Base-by-base conservation (phyloP, 306 rosid genomes). In the Acacia melanoxylon region DNA sequence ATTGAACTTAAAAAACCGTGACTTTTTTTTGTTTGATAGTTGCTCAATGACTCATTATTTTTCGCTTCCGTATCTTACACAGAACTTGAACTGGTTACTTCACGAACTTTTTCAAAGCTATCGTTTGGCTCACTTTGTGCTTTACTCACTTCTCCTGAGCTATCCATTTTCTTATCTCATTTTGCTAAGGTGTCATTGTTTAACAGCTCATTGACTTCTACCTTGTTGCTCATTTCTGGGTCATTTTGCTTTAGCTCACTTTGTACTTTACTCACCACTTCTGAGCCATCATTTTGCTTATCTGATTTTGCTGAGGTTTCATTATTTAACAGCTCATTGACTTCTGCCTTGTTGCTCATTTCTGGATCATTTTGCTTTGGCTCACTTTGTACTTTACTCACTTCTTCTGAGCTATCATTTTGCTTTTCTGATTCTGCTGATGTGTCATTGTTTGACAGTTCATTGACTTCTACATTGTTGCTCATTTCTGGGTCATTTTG, bases 11-110 rank as follows among this genome's bases (percentile, higher is more conserved):
- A 41, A 24, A 41, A 69, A 15, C 74, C 52, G 22, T 69, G 74
- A 52, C 59, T 22, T 85, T 48, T 31, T 80, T 17, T 70, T 22
- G 33, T 70, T 69, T 68, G 27, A 62, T 31, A 61, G 73, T 24
- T 68, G 37, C 4, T 68, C 46, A 68, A 68, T 29, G 35, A 52
- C 73, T 74, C 62, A 49, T 41, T 81, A 6, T 51, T 78, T n/a
- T 13, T 61, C 1, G 35, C 69, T 29, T 29, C 68, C 5, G 19
- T 58, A 58, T 2, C 29, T 58, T 58, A 29, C 25, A n/a, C 63
- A 58, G 4, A n/a, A 27, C 63, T 62, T 27, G 68, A 62, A 10
- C 40, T 62, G 68, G 68, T 27, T 27, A 27, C 68, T 27, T 12
- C 40, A 27, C 13, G 13, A 25, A 62, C 67, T 54, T 54, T 40